Percentiles rank a stretch among this genome's conserved stretches.
Conservation (phyloP, 371 early-diverging fungal species). For the Dichotomocladium elegans region DNA sequence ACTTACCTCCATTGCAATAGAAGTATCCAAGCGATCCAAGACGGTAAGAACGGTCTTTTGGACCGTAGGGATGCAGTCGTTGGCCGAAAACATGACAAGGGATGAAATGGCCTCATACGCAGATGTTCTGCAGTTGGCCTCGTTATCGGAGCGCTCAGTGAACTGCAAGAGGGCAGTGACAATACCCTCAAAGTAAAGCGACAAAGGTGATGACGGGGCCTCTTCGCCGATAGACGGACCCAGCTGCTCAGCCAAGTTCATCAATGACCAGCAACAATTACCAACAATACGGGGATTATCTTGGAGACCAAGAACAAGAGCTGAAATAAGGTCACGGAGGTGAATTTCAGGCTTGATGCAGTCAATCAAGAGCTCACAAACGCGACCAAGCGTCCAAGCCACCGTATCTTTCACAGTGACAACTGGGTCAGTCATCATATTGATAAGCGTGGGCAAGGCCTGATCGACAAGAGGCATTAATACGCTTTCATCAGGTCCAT, state of each 20-base stretch:
- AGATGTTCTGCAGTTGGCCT: conserved; percentile 82
- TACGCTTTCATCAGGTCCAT: conserved; percentile 76
- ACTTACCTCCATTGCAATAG: conserved; percentile 56
- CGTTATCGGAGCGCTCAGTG: conserved; percentile 65
- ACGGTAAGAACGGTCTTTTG: conserved; percentile 67
- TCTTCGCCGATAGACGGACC: conserved; percentile 46
- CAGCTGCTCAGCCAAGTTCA: conserved; percentile 81
- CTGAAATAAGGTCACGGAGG: conserved; percentile 69
- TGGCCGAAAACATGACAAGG: conserved; percentile 65
- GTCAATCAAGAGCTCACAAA: conserved; percentile 70
- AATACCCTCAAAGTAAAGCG: conserved; percentile 78
- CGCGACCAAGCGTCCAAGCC: conserved; percentile 95
- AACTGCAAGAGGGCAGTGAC: conserved; percentile 71
- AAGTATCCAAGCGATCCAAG: conserved; percentile 74
- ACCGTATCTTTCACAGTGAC: conserved; percentile 92
- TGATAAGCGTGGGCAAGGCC: conserved; percentile 83
- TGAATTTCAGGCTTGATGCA: conserved; percentile 75
- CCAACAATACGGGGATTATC: conserved; percentile 86
- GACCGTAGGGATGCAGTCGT: conserved; percentile 73
- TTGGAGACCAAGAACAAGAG: conserved; percentile 75
- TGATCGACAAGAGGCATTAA: conserved; percentile 78
- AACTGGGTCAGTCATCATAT: conserved; percentile 83
- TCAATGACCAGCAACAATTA: conserved; percentile 91
- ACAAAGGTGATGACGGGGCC: conserved; percentile 67
- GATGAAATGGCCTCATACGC: conserved; percentile 91